Conservation (phyloP, 192 early-diverging fungal genomes). For the Thoreauomyces humboldtii region DNA sequence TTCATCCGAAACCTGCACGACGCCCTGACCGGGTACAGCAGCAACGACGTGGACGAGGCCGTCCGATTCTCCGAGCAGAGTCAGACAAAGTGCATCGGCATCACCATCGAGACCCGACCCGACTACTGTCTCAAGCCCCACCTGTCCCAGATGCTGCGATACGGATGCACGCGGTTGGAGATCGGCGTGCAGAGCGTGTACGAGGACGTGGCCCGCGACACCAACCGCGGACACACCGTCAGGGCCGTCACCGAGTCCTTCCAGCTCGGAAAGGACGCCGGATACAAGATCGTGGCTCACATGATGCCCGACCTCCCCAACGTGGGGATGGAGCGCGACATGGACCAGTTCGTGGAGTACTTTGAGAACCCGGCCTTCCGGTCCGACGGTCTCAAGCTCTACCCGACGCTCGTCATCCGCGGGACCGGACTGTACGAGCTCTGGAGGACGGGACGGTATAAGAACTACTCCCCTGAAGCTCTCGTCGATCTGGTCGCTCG, state of each 20-base stretch:
- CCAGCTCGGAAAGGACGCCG: constrained; percentile 96
- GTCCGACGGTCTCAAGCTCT: constrained; percentile 96
- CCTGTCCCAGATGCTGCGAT: constrained; percentile 92
- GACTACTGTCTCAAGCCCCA: constrained; percentile 99
- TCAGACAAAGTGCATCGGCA: constrained; percentile 95
- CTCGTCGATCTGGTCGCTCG: constrained; percentile 93
- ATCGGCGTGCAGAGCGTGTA: constrained; percentile 99
- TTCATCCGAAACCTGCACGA: constrained; percentile 97
- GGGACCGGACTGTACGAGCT: constrained; percentile 96
- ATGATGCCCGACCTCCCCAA: constrained; percentile 99
- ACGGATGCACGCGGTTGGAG: constrained; percentile 97
- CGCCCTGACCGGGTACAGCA: constrained; percentile 88
- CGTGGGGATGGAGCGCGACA: constrained; percentile 98
- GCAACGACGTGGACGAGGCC: constrained; percentile 93
- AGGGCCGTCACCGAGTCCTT: constrained; percentile 97
- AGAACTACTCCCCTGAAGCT: constrained; percentile 95
- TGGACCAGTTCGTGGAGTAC: constrained; percentile 94
- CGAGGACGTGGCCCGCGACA: constrained; percentile 98
- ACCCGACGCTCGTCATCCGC: constrained; percentile 98
- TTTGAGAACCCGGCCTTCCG: constrained; percentile 99
- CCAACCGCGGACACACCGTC: constrained; percentile 97
- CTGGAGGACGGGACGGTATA: constrained; percentile 96
- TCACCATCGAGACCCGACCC: constrained; percentile 98
- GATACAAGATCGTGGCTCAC: constrained; percentile 98
- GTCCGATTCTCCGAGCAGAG: constrained; percentile 96